Evolutionary conservation across 2,329 filamentous ascomycete species (phyloP).

Genomic region (Ceratocystis eucalypticola): DNA sequence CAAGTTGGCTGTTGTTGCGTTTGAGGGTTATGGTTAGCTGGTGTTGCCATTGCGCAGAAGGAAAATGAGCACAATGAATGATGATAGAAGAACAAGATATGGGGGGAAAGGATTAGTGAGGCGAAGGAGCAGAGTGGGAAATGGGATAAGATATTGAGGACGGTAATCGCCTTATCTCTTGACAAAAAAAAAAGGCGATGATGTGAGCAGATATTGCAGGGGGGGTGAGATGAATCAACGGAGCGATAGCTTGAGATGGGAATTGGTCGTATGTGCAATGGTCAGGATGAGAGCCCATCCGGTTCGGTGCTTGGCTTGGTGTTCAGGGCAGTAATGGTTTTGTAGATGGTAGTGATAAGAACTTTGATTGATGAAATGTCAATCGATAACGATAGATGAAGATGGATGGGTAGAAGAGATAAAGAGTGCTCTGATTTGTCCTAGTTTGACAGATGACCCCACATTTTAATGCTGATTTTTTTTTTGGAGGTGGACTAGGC

Average conservation of each 20-base stretch:
- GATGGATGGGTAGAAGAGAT: not conserved
- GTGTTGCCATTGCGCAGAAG: slow-evolving; percentile 29
- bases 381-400: slow-evolving; percentile 13
- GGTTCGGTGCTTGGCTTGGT: not conserved
- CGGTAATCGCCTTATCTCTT: not conserved
- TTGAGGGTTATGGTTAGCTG: slow-evolving; percentile 43
- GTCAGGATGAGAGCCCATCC: not conserved
- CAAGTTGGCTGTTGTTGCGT: slow-evolving; percentile 70
- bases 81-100: not conserved
- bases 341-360: slow-evolving; percentile 1
- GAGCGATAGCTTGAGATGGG: not conserved
- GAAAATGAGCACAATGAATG: slow-evolving; percentile 13
- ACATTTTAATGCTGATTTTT: slow-evolving; percentile 12
- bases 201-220: not conserved
- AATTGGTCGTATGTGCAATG: not conserved
- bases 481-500: not conserved
- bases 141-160: slow-evolving; percentile 7
- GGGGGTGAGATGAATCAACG: not conserved
- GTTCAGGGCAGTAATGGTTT: not conserved
- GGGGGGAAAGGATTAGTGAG: no score
- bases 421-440: slow-evolving; percentile 7
- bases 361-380: slow-evolving; percentile 2
- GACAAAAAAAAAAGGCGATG: not conserved
- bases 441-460: not conserved
- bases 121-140: not conserved